A percentile compares a stretch with the other conserved stretches of the same genome.
Conservation (phyloP, 2,329 filamentous ascomycete species). For the Monilinia laxa region DNA sequence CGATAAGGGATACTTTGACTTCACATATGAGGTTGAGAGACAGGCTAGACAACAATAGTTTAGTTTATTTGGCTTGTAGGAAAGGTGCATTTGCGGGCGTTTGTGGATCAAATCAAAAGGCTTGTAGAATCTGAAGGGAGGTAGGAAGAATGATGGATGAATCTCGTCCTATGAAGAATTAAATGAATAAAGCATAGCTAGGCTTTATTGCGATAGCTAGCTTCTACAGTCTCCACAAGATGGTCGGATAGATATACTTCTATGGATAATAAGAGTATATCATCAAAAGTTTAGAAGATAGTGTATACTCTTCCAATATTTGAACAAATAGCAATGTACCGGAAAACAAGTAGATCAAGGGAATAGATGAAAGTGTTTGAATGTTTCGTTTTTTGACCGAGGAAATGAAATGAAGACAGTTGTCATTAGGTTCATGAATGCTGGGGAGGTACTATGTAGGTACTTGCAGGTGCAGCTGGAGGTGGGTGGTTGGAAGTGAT, state of each 20-base stretch:
- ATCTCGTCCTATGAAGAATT: slow-evolving; percentile 14
- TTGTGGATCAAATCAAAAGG: slow-evolving; percentile 29
- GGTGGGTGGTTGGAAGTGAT: no score
- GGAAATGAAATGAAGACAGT: background rate
- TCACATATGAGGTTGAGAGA: slow-evolving; percentile 97
- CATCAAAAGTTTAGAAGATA: background rate
- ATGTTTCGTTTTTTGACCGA: background rate
- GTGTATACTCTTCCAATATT: background rate
- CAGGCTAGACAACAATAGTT: slow-evolving; percentile 50
- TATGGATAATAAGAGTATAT: slow-evolving; percentile 19
- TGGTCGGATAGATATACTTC: slow-evolving; percentile 4
- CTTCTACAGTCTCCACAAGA: background rate
- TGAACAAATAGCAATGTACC: background rate
- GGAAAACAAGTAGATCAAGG: background rate
- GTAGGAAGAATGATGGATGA: slow-evolving; percentile 15
- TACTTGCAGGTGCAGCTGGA: background rate
- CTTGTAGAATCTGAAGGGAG: slow-evolving; percentile 21
- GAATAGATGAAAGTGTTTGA: background rate
- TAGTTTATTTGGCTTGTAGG: slow-evolving; percentile 29
- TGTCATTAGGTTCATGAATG: background rate
- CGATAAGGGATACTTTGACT: slow-evolving; percentile 98
- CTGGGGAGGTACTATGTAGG: background rate
- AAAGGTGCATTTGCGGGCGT: slow-evolving; percentile 38
- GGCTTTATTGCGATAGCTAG: background rate
- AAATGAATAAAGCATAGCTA: slow-evolving; percentile 1